Percentiles rank a stretch among this genome's conserved stretches.
Conservation (phyloP, 306 rosid genomes). For the Senna tora region DNA sequence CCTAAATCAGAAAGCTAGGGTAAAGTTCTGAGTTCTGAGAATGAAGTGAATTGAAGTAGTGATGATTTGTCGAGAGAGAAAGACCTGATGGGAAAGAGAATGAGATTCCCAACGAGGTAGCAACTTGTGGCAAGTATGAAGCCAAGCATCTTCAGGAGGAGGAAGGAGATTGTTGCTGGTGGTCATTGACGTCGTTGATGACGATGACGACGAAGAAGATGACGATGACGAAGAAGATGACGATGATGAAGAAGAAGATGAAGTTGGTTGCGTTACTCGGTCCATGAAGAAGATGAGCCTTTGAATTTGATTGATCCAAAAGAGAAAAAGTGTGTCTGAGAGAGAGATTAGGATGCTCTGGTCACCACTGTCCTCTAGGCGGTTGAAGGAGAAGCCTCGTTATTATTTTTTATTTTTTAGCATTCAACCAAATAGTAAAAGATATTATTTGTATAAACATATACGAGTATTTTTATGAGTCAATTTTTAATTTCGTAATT, state of each 20-base stretch:
- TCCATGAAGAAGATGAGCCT: background rate
- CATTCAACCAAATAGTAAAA: too few relatives aligned
- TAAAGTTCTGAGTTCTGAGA: background rate
- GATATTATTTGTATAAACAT: too few relatives aligned
- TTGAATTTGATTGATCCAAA: too few relatives aligned
- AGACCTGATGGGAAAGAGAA: constrained; percentile 29
- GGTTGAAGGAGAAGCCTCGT: constrained; percentile 15
- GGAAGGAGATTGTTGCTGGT: background rate
- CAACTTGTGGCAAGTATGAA: constrained; percentile 14
- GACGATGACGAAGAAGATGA: background rate
- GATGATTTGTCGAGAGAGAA: background rate
- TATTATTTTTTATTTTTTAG: background rate
- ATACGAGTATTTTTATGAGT: too few relatives aligned
- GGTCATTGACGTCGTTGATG: background rate
- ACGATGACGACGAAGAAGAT: background rate
- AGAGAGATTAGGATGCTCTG: constrained; percentile 28
- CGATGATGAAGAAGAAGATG: background rate
- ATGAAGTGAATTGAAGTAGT: background rate
- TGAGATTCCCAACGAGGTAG: constrained; percentile 28
- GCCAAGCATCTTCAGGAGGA: constrained; percentile 24
- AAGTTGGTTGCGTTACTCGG: background rate
- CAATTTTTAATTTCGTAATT: too few relatives aligned
- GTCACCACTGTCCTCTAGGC: constrained; percentile 11
- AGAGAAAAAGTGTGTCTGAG: background rate
- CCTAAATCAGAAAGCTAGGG: constrained; percentile 1